Base-by-base conservation (phyloP, 306 rosid species). In the Betula pendula region DNA sequence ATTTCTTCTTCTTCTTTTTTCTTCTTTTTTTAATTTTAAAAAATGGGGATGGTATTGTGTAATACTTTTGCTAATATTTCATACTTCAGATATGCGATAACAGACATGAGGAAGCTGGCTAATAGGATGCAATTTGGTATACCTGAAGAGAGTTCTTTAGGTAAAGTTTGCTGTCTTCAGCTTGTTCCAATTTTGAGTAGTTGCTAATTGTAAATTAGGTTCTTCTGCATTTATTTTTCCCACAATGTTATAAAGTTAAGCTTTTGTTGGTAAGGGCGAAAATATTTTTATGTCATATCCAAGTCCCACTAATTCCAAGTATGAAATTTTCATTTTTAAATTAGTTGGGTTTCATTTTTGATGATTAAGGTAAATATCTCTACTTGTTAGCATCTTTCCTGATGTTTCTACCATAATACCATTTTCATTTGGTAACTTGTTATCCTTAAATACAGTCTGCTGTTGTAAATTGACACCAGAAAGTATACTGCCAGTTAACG, bases 121-220 rank as follows among this genome's bases (percentile, higher is more conserved):
- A 95, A 92, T 25, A 87, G 97, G 84, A 95, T 95, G 97, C 93
- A 89, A 78, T 92, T 92, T 84, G 98, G 98, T 56, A 53, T 92
- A 60, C 98, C 97, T 53, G 98, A 95, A 83, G 97, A 95, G 89
- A 95, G 98, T 75, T 92, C 98, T 56, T 77, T 95, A 77, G 97
- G 98, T 92, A 88, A 81, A 55, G 51, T 68, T 66, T 75, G 3
- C 15, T 70, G 15, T 71, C 50, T 25, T 73, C 51, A 10, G 15
- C 29, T 55, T 29, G 48, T 35, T 20, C 10, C 16, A 31, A 31
- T 84, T 22, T 76, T 52, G 62, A 35, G 49, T 68, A 38, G 31
- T 22, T 58, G 68, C 33, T 53, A 43, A 75, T 56, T 60, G 49
- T 44, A 19, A 52, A 52, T 52, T 52, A 50, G 9, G 13, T 50